These are phyloP conservation scores for Calcarisporium arbuscula DNA, from an alignment of 2,329 filamentous ascomycete species.

Conservation along the genomic window DNA sequence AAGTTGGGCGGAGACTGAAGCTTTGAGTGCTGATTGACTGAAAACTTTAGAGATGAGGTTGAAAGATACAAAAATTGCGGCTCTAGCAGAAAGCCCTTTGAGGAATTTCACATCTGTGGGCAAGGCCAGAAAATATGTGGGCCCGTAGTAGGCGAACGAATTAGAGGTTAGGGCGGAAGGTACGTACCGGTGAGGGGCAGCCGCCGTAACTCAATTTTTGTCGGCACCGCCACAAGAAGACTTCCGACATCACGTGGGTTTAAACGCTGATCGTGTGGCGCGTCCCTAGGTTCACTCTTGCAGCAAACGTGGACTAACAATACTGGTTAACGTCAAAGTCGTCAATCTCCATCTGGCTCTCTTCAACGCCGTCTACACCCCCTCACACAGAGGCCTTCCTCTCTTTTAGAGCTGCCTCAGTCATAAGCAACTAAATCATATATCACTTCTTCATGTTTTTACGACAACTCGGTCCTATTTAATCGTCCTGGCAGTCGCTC, in stretches of 20 bases:
- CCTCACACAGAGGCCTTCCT: no score
- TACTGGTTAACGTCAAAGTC: no score
- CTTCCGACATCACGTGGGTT: not conserved
- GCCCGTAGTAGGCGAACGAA: slow-evolving; percentile 20
- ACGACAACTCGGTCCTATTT: no score
- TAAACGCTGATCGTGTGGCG: slow-evolving; percentile 2
- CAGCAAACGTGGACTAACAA: no score
- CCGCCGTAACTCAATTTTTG: no score
- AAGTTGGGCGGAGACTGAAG: slow-evolving; percentile 95
- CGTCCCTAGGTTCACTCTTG: not conserved
- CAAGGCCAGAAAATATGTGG: slow-evolving; percentile 20
- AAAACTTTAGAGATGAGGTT: slow-evolving; percentile 23
- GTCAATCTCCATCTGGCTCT: no score
- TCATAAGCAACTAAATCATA: no score
- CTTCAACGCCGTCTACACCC: no score
- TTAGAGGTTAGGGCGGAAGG: slow-evolving; percentile 17
- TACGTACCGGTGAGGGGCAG: no score
- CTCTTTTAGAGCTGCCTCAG: no score
- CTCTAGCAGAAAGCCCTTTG: slow-evolving; percentile 15
- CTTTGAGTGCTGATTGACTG: slow-evolving; percentile 70
- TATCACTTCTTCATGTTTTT: no score
- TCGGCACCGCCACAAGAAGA: slow-evolving; percentile 8
- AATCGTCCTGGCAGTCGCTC: no score
- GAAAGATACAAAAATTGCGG: slow-evolving; percentile 23
- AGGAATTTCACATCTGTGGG: slow-evolving; percentile 29